Evolutionary conservation across 2,329 filamentous ascomycete genomes (phyloP), one percentile per base, ranked within the genome.

Genomic region (Fonsecaea nubica): DNA sequence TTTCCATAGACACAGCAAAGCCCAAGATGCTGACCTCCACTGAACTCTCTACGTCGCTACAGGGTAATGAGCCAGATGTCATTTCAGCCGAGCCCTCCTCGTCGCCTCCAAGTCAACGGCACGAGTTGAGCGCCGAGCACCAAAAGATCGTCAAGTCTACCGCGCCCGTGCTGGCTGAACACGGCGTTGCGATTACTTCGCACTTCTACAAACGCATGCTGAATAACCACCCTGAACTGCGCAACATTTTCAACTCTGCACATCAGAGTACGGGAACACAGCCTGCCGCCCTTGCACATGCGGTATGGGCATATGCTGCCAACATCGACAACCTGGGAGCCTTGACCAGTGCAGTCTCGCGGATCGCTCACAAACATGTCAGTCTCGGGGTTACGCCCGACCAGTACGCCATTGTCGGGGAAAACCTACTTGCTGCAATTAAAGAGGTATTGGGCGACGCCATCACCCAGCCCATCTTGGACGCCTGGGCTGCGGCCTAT

Each of bases 301-400:
- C 90, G 1, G 87, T 93, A 55, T 87, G 90, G 70, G 87, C 86
- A 70, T 93, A 92, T 74, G 90, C 90, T 62, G 80, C 85, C 66
- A 87, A 92, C 78, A 90, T 92, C 76, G 86, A 89, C 76, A 84
- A 92, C 74, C 83, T 92, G 0, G 84, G 83, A 55, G 85, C 81
- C 21, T 82, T 93, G 4, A 76, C 76, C 12, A 82, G 85, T 0
- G 81, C 84, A 0, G 77, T 87, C 13, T 88, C 92, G 76, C 85
- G 89, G 73, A 92, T 94, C 70, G 90, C 88, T 76, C 86, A 92
- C 76, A 92, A 92, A 78, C 90, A 93, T 76, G 90, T 86, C 66
- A 90, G 87, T 0, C 82, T 93, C 1, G 87, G 86, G 72, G 87
- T 93, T 74, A 81, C 81, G 63, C 85, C 90, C 0, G 87, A 90